phyloP scores from a whole-genome alignment of 768 basidiomycete species.

The Naganishia friedmannii region DNA sequence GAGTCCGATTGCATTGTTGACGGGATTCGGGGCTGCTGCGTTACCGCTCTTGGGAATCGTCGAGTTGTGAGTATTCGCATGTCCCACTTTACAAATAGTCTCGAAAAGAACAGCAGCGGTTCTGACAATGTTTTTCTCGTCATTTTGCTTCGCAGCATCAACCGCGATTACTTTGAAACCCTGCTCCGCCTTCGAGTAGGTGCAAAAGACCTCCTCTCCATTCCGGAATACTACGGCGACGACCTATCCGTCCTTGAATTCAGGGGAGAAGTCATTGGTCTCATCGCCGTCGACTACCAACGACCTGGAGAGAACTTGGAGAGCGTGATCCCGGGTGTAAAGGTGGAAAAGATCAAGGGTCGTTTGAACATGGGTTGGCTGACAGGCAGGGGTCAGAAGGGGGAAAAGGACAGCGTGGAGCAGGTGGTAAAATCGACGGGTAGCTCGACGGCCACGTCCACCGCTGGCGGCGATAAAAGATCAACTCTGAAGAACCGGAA shows the following conservation, averaged over 20 bases:
- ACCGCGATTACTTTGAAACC: conserved; percentile 36
- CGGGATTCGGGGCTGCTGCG: conserved; percentile 35
- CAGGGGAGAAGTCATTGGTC: conserved; percentile 34
- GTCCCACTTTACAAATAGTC: no score
- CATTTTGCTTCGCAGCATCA: conserved; percentile 3
- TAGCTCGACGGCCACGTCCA: neutral
- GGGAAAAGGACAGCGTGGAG: conserved; percentile 4
- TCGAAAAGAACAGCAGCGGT: no score
- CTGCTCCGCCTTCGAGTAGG: conserved; percentile 35
- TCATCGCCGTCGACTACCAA: conserved; percentile 32
- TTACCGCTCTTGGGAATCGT: conserved; percentile 34
- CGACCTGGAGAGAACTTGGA: conserved; percentile 31
- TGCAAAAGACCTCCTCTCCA: conserved; percentile 34
- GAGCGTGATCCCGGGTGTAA: conserved; percentile 32
- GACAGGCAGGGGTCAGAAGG: conserved; percentile 5
- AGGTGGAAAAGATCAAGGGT: conserved; percentile 31
- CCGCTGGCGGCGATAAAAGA: neutral
- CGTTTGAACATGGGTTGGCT: conserved; percentile 24
- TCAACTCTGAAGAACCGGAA: conserved; percentile 4
- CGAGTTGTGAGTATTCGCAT: conserved; percentile 32
- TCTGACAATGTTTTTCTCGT: no score
- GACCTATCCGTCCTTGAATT: conserved; percentile 30
- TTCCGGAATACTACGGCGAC: conserved; percentile 32
- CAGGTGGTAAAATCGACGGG: neutral
- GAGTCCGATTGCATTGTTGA: conserved; percentile 32